A percentile compares a stretch with the other conserved stretches of the same genome.
phyloP scores from a whole-genome alignment of 1,284 basidiomycete species.

The Trichosporon faecale region DNA sequence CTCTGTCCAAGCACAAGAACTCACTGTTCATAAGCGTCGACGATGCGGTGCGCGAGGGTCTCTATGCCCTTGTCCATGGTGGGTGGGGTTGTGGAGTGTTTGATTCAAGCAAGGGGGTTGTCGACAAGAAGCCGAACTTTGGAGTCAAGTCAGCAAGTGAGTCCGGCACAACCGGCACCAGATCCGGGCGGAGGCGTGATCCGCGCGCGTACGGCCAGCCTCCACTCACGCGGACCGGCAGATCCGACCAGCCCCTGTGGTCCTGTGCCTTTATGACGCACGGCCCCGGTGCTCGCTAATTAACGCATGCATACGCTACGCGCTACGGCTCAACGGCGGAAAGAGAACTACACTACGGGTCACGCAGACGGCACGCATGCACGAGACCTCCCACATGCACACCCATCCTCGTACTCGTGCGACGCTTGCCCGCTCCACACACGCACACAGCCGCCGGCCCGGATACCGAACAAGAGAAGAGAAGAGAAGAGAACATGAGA shows the following conservation, averaged over 20 bases:
- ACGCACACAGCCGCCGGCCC: no score
- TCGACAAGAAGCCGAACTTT: constrained; percentile 4
- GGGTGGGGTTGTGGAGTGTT: background rate
- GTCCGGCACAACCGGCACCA: background rate
- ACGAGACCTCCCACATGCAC: no score
- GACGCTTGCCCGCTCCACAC: no score
- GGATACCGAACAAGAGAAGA: no score
- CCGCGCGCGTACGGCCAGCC: background rate
- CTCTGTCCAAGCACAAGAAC: background rate
- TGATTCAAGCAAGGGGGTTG: no score
- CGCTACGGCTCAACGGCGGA: no score
- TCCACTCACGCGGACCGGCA: background rate
- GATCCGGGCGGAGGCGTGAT: background rate
- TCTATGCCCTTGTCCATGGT: constrained; percentile 21
- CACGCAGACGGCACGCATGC: no score
- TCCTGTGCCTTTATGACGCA: background rate
- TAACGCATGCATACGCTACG: no score
- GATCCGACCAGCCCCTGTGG: background rate
- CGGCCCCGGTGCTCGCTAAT: no score
- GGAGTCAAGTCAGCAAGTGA: background rate
- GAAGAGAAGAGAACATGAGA: no score
- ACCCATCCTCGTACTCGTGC: no score
- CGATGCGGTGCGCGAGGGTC: constrained; percentile 24
- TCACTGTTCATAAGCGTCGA: constrained; percentile 15
- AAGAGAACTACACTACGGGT: no score